A percentile compares a stretch with the other conserved stretches of the same genome.
phyloP scores from a whole-genome alignment of 2,329 filamentous ascomycete genomes.

The Fusarium equiseti region DNA sequence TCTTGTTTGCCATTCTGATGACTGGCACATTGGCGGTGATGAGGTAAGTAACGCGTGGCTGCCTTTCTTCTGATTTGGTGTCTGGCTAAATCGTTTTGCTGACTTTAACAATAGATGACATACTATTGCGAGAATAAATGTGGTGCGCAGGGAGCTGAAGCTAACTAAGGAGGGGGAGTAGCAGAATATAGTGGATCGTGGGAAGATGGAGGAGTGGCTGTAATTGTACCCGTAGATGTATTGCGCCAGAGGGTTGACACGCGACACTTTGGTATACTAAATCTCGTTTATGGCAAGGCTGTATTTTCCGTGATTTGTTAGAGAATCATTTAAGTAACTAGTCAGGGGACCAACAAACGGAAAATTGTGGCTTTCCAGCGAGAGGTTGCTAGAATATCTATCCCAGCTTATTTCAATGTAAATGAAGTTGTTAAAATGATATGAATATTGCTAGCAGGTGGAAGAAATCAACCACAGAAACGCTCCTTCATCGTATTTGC shows the following conservation, averaged over 20 bases:
- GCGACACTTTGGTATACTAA: no score
- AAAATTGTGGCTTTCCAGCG: no score
- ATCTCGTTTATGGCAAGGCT: no score
- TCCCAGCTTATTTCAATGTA: no score
- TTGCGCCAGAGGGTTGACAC: no score
- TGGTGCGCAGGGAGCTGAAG: not conserved
- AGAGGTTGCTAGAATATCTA: no score
- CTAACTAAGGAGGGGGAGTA: not conserved
- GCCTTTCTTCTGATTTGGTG: not conserved
- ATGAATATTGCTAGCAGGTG: no score
- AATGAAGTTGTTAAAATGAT: rapidly evolving
- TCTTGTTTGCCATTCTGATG: conserved; percentile 15
- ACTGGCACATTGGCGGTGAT: conserved; percentile 39
- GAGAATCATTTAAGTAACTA: no score
- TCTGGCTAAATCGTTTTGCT: not conserved
- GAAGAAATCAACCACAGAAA: no score
- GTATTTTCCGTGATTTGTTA: no score
- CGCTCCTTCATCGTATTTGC: no score
- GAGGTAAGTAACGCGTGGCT: conserved; percentile 15
- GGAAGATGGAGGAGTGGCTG: not conserved
- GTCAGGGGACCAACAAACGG: no score
- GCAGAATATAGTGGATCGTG: rapidly evolving
- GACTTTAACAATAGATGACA: not conserved
- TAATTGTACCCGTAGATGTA: not conserved
- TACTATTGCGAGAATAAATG: not conserved